Evolutionary conservation across 2,329 filamentous ascomycete species (phyloP), one percentile per base, ranked within the genome.

Genomic region (Eurotiales sp.): DNA sequence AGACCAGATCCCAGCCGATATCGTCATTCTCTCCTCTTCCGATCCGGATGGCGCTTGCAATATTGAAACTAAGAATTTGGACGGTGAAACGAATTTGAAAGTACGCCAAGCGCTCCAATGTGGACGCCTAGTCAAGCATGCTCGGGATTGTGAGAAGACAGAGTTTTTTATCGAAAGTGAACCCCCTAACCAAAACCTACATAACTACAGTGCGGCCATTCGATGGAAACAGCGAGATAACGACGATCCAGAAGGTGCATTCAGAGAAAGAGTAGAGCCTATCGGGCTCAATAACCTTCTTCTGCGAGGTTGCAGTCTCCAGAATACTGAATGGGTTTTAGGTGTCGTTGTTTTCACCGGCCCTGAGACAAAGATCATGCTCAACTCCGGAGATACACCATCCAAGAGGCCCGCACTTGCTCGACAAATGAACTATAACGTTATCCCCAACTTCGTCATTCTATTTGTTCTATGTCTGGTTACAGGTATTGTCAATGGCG

Each of bases 351-450:
- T 95, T 15, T 99, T 95, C 72, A 97, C 93, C 12, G 93, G 93
- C 29, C 85, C 91, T 64, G 92, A 99, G 68, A 96, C 92, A 29
- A 99, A 97, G 74, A 97, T 96, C 68, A 99, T 99, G 93, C 87
- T 96, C 75, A 99, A 99, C 67, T 88, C 93, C 23, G 93, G 93
- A 54, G 86, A 92, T 56, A 99, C 93, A 1, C 93, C 95, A 11
- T 95, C 84, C 67, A 99, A 99, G 76, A 87, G 92, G 56, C 84
- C 93, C 32, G 85, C 89, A 59, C 91, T 99, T 61, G 89, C 91
- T 48, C 86, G 90, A 56, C 91, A 96, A 67, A 81, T 99, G 60
- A 99, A 99, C 75, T 95, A 90, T 81, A 96, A 96, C 69, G 91
- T 99, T 68, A 81, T 97, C 55, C 95, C 91, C 80, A 99, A 99